Base-by-base conservation (phyloP, 164 flowering plant genomes). In the Tetracentron sinense region DNA sequence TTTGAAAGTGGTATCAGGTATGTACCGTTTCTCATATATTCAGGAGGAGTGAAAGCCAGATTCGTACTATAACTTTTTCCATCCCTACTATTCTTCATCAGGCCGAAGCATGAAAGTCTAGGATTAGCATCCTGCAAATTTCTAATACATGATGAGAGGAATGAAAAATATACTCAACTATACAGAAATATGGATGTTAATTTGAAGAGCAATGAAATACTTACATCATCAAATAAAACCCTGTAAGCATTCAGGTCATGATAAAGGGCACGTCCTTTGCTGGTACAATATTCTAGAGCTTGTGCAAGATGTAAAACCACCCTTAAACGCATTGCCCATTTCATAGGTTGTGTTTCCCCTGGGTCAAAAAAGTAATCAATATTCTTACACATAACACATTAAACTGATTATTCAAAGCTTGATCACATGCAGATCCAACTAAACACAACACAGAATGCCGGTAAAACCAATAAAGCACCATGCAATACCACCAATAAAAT, bases 301-400 rank as follows among this genome's bases (percentile, higher is more conserved):
- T 87, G 88, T 26, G 94, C 92, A 72, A 92, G 83, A 83, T 89
- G 75, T 42, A 89, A 76, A 64, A 85, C 97, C 56, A 92, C 96
- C 75, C 97, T 83, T 44, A 92, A 76, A 30, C 97, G 74, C 96
- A 92, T 89, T 55, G 92, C 82, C 97, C 93, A 91, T 75, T 80
- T 83, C 95, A 91, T 85, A 35, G 97, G 97, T 58, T 85, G 92
- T 62, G 87, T 35, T 72, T 90, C 97, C 97, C 97, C 97, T 90
- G 68, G 20, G 44, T 7, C 64, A 63, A 42, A 14, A 55, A 63
- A 38, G 49, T 28, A 23, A 49, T 48, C 50, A 63, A 47, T 53
- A 62, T 35, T 29, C 23, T 11, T 14, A n/a, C 14, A 53, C 3
- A 53, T 62, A 28, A 70, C 23, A 19, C 62, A 16, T 30, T 6